Evolutionary conservation across 331 rosid genomes (phyloP).

Genomic region (Quercus tomentella): DNA sequence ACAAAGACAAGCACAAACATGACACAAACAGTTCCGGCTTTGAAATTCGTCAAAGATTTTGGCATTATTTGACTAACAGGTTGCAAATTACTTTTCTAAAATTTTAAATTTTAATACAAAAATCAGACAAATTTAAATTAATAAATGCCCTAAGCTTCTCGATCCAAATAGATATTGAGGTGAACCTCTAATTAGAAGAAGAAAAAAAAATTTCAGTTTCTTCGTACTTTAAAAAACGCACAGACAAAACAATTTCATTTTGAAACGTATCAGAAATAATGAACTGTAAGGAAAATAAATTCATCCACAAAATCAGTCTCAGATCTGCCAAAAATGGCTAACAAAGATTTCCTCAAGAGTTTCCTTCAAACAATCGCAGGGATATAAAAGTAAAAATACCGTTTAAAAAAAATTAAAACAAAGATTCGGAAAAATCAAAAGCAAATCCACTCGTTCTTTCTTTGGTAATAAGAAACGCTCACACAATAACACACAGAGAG

Average conservation of each 20-base stretch:
- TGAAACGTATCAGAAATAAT: neutral
- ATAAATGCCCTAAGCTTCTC: neutral
- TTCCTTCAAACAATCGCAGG: constrained; percentile 2
- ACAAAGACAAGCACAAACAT: neutral
- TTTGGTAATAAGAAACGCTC: neutral
- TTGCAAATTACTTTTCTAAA: neutral
- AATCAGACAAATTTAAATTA: neutral
- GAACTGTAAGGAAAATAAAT: neutral
- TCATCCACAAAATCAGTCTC: neutral
- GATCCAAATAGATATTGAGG: constrained; percentile 6
- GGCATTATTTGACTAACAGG: neutral
- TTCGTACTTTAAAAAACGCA: neutral
- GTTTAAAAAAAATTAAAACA: neutral
- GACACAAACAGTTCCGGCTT: neutral
- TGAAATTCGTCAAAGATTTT: neutral
- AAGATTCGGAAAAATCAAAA: neutral
- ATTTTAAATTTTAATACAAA: neutral
- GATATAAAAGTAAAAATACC: neutral
- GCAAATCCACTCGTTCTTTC: neutral
- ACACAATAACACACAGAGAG: neutral
- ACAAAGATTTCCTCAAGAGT: constrained; percentile 4
- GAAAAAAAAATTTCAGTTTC: neutral
- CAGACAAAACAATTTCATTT: neutral
- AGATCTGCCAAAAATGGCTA: constrained; percentile 23
- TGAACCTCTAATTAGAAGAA: neutral